These are phyloP conservation scores for Perkinsus marinus DNA, from an alignment of 169 alveolate species.

Conservation along the genomic window DNA sequence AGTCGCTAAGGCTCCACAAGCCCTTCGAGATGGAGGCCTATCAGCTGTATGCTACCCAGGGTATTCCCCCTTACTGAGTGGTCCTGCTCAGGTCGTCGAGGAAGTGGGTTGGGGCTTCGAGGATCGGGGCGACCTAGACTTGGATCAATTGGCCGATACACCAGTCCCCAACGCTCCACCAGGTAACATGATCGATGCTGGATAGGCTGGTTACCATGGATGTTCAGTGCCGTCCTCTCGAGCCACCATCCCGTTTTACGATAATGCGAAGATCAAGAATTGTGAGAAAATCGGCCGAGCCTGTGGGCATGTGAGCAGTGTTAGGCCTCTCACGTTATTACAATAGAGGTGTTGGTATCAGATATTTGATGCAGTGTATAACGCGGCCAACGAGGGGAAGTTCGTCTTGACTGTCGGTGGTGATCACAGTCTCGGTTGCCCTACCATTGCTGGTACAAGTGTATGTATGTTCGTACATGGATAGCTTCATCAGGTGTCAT, in stretches of 20 bases:
- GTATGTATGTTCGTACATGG: neutral
- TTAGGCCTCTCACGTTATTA: neutral
- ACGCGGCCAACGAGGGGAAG: neutral
- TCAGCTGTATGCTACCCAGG: neutral
- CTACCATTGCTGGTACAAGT: neutral
- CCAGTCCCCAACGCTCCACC: neutral
- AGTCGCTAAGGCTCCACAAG: neutral
- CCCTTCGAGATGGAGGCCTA: neutral
- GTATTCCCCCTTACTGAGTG: neutral
- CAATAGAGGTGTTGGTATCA: neutral
- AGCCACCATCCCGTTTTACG: neutral
- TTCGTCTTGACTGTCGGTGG: slow-evolving; percentile 3
- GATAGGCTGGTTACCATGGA: too few relatives aligned
- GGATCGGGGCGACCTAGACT: neutral
- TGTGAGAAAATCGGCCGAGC: neutral
- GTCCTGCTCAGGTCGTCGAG: neutral
- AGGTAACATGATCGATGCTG: neutral
- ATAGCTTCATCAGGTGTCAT: neutral
- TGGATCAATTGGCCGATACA: neutral
- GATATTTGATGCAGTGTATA: neutral
- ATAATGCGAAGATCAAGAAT: neutral
- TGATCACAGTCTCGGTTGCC: neutral
- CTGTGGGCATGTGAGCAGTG: neutral
- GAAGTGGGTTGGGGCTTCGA: neutral
- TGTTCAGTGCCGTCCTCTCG: neutral